Evolutionary conservation across 2,329 filamentous ascomycete genomes (phyloP), one percentile per base, ranked within the genome.

Genomic region (Cladosporium sp.): DNA sequence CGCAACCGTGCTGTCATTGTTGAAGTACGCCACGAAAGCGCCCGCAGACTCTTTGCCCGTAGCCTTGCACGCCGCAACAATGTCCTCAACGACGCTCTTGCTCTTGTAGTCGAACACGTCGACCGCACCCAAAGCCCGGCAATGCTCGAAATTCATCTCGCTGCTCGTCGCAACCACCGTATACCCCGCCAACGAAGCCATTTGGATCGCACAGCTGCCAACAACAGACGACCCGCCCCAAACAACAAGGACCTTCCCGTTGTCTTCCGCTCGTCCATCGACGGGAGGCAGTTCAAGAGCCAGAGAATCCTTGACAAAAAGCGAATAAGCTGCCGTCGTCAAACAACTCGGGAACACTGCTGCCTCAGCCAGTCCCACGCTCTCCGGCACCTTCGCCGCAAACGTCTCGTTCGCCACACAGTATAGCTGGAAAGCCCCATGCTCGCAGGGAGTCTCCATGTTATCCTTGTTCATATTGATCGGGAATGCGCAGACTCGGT

Each of bases 181-280:
- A 28, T 81, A 78, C 3, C 68, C 68, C 19, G 78, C 79, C 9
- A 79, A 76, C 0, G 78, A 76, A 3, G 75, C 80, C 13, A 82
- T 59, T 61, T 83, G 77, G 17, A 83, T 68, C 0, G 73, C 70
- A 60, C 74, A 80, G 56, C 78, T 73, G 10, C 81, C 81, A 1
- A 83, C 80, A 22, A 78, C 81, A 13, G 78, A 78, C 9, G 74
- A 75, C 1, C 78, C 80, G 24, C 80, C 80, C 80, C 80, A 83
- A 51, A 83, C 66, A 28, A 83, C 66, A 36, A 83, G 69, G 3
- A 72, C 71, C 28, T 71, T 68, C 7, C 56, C 57, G 5, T 56
- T 58, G 6, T 60, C 47, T 20, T 67, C 58, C 1, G 63, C 58
- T 8, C 58, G 60, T n/a, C 62, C 58, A 3, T 61, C 42, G 4